Evolutionary conservation across 1,284 basidiomycete genomes (phyloP).

Genomic region (Sporisorium sorghi): DNA sequence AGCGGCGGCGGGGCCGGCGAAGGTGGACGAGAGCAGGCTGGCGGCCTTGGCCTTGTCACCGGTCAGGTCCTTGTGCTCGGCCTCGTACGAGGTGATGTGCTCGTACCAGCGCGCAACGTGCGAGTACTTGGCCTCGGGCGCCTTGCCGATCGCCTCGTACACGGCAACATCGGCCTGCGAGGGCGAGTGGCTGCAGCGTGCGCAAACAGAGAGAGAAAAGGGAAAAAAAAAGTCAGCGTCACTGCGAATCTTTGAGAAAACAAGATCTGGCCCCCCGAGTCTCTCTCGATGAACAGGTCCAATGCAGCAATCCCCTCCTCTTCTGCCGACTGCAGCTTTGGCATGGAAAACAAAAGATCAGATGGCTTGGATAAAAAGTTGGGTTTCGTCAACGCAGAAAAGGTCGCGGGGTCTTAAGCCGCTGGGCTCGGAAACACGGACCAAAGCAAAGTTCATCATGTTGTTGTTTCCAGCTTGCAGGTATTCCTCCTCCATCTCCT

Average conservation of each 20-base stretch:
- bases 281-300: not conserved
- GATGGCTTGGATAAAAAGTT: slow-evolving; percentile 65
- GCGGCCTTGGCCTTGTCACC: slow-evolving; percentile 68
- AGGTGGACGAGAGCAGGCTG: slow-evolving; percentile 48
- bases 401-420: slow-evolving; percentile 70
- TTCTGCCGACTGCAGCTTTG: not conserved
- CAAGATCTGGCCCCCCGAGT: not conserved
- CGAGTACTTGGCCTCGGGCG: slow-evolving; percentile 76
- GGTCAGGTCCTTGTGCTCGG: slow-evolving; percentile 62
- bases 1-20: slow-evolving; percentile 66
- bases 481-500: not conserved
- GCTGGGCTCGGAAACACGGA: slow-evolving; percentile 70
- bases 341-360: slow-evolving; percentile 50
- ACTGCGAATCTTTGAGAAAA: not conserved
- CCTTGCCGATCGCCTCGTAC: slow-evolving; percentile 81
- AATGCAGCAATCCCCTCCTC: not conserved
- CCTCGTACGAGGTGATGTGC: slow-evolving; percentile 67
- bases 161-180: slow-evolving; percentile 97
- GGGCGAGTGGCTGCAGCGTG: slow-evolving; percentile 80
- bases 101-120: slow-evolving; percentile 91
- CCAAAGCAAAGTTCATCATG: slow-evolving; percentile 69
- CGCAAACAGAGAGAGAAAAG: not conserved
- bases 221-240: slow-evolving; percentile 19
- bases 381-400: slow-evolving; percentile 68
- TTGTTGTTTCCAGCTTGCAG: slow-evolving; percentile 33